These are phyloP conservation scores for Pyrenula massariospora DNA, from an alignment of 495 filamentous ascomycete genomes.

Conservation along the genomic window DNA sequence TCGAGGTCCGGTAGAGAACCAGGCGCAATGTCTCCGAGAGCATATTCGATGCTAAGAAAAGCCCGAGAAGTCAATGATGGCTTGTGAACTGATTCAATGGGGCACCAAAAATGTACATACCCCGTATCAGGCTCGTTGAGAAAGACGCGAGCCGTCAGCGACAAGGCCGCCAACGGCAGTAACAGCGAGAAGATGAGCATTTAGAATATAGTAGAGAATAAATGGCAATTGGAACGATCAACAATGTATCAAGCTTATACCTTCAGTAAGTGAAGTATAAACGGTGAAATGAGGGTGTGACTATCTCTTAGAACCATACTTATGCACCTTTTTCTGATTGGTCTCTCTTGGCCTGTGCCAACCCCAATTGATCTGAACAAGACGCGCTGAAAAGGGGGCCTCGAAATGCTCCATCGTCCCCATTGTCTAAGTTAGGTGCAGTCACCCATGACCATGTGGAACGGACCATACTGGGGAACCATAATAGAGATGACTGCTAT, in stretches of 20 bases:
- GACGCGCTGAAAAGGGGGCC: not conserved
- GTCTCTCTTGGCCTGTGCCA: no score
- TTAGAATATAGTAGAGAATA: not conserved
- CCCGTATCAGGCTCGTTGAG: not conserved
- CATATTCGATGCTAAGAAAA: constrained; percentile 19
- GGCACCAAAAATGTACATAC: not conserved
- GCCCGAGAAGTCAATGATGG: constrained; percentile 13
- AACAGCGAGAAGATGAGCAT: not conserved
- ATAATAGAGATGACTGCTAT: not conserved
- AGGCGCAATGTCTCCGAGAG: constrained; percentile 12
- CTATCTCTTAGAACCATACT: no score
- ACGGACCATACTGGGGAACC: not conserved
- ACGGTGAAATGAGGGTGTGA: not conserved
- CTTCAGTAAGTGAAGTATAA: not conserved
- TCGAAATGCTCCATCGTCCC: not conserved
- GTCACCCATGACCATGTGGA: not conserved
- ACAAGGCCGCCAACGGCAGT: not conserved
- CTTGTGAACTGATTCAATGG: not conserved
- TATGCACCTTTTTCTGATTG: no score
- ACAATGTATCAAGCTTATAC: not conserved
- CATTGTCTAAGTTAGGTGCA: not conserved
- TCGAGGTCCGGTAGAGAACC: constrained; percentile 15
- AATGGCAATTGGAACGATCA: not conserved
- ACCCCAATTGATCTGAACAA: not conserved
- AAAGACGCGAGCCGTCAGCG: not conserved